Evolutionary conservation across 1,284 basidiomycete species (phyloP).

Genomic region (Austroboletus niveus): DNA sequence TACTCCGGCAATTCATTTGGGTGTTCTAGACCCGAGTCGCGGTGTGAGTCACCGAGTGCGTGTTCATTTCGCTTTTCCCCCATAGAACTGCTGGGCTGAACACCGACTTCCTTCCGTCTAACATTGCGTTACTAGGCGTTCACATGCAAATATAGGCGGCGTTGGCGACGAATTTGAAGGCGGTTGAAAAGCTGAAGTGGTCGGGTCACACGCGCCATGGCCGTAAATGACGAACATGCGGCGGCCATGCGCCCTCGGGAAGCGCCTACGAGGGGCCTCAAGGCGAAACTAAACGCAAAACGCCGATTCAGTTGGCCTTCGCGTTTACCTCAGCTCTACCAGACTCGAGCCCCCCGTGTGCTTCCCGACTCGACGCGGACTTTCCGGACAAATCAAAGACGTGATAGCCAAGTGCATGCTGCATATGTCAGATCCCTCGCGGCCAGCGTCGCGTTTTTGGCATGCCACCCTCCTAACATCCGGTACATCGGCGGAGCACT

Average conservation of each 20-base stretch:
- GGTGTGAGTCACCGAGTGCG: neutral
- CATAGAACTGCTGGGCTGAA: neutral
- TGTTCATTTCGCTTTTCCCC: conserved; percentile 18
- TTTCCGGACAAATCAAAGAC: conserved; percentile 32
- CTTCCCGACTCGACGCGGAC: conserved; percentile 20
- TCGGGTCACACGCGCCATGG: conserved; percentile 9
- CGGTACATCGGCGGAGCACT: conserved; percentile 12
- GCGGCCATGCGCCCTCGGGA: conserved; percentile 25
- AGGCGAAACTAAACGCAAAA: conserved; percentile 22
- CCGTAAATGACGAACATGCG: conserved; percentile 30
- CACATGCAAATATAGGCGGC: conserved; percentile 2
- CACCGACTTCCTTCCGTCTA: conserved; percentile 1
- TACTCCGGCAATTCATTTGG: neutral
- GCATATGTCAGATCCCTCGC: neutral
- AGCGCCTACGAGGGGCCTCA: conserved; percentile 25
- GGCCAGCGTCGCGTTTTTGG: conserved; percentile 16
- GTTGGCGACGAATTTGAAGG: neutral
- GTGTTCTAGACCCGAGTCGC: conserved; percentile 19
- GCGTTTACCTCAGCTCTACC: conserved; percentile 30
- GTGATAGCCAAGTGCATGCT: conserved; percentile 23
- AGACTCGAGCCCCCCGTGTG: conserved; percentile 8
- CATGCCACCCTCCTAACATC: conserved; percentile 17
- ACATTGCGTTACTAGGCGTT: neutral
- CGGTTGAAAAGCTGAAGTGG: conserved; percentile 5
- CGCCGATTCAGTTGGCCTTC: conserved; percentile 20